Base-by-base conservation (phyloP, 345 rosid species). In the Melastoma malabathricum region DNA sequence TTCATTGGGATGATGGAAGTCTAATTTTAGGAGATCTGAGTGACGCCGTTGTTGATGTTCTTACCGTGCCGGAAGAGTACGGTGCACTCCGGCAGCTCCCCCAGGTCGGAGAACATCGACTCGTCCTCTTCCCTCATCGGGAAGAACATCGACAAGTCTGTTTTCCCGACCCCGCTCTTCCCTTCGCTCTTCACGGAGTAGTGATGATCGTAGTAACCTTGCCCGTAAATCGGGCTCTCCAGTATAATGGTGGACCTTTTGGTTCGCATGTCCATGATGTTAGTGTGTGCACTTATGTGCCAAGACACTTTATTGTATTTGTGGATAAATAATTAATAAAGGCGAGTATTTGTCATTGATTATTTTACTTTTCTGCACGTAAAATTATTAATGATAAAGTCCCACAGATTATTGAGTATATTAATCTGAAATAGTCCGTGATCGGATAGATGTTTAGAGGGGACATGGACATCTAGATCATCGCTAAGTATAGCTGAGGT, bases 71-170 rank as follows among this genome's bases (percentile, higher is more conserved):
- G 62, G 54, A 92, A 81, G 51, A 88, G 97, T 60, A 75, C 47
- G 44, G 95, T 77, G 46, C 83, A 93, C 80, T 93, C 99, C 66
- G 99, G 99, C 68, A 93, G 68, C 82, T 92, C 99, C 3, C 75
- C 99, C 10, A 93, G 97, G 71, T 88, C 99, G 48, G 97, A 97
- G 66, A 84, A 88, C 64, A 93, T 56, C 27, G 86, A 84, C 75
- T 93, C 99, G 55, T 93, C 99, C 65, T 88, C 92, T 45, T 80
- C 87, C 23, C 83, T 54, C 73, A 80, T 66, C 23, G 84, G 82
- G 41, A 83, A 77, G 58, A 71, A 75, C 77, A 84, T 44, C 9
- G 75, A 74, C 60, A 73, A 22, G 63, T 84, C 80, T 0, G 60
- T 52, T 6, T 55, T 69, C 15, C 51, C 23, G 1, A 59, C 39